A percentile compares a stretch with the other conserved stretches of the same genome.
These are phyloP conservation scores for Fusarium pseudocircinatum DNA, from an alignment of 2,329 filamentous ascomycete species.

Conservation along the genomic window DNA sequence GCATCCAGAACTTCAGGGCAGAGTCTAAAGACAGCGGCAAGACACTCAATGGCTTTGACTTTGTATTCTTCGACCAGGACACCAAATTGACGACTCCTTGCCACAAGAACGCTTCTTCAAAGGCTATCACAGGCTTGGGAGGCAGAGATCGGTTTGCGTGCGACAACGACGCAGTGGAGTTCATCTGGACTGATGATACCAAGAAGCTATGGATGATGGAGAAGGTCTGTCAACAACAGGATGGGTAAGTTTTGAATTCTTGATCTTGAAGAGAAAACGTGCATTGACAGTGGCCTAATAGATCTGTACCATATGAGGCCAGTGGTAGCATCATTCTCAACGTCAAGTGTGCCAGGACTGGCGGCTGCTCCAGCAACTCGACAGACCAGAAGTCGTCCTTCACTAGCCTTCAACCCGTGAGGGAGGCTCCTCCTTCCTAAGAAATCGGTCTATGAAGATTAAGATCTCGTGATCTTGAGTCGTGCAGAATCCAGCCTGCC, in stretches of 20 bases:
- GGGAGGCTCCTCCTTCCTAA: conserved; percentile 18
- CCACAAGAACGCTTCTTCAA: conserved; percentile 55
- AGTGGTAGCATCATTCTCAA: conserved; percentile 42
- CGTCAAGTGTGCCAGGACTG: conserved; percentile 30
- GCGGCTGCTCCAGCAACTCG: conserved; percentile 43
- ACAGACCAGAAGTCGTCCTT: conserved; percentile 45
- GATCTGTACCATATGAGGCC: conserved; percentile 45
- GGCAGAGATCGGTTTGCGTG: conserved; percentile 54
- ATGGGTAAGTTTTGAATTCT: conserved; percentile 47
- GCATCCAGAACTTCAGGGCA: conserved; percentile 51
- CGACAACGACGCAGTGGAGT: conserved; percentile 53
- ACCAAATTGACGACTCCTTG: conserved; percentile 55
- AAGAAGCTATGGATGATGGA: conserved; percentile 56
- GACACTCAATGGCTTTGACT: conserved; percentile 48
- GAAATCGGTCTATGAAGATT: background rate
- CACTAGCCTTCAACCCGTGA: conserved; percentile 45
- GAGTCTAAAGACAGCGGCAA: conserved; percentile 48
- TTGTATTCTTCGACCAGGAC: conserved; percentile 53
- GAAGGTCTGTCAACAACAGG: conserved; percentile 51
- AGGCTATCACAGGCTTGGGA: conserved; percentile 33
- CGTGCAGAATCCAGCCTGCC: background rate
- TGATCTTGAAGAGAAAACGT: background rate
- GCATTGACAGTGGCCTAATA: conserved; percentile 20
- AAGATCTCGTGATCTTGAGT: conserved; percentile 11
- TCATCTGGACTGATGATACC: conserved; percentile 51